Evolutionary conservation across 495 filamentous ascomycete species (phyloP), one percentile per base, ranked within the genome.

Genomic region (Cercophora sp.): DNA sequence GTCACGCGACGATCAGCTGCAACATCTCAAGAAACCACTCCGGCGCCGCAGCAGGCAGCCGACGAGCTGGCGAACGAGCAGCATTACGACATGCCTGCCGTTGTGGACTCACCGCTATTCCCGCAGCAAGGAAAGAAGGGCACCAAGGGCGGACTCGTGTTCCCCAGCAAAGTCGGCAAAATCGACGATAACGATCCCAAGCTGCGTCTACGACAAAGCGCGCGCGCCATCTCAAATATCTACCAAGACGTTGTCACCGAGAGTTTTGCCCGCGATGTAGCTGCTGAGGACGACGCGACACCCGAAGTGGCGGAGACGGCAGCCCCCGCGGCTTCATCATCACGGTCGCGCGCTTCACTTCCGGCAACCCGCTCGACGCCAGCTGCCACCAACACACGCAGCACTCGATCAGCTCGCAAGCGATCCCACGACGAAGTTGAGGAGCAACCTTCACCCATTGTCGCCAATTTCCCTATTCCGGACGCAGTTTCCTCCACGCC

Each of bases 341-440:
- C 57, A 18, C 53, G 57, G 22, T 13, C 41, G 39, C 58, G 59
- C 4, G 26, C 52, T 11, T 50, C 59, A 10, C 41, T 56, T 15
- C 44, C 64, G 1, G 24, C 57, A 2, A 34, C 29, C 16, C 63
- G 63, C 18, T 27, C 54, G 15, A 61, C 61, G 2, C 59, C 65
- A 1, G 51, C 50, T 8, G 53, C 57, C 9, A 41, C 63, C 27
- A 56, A 64, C 19, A 61, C 61, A 13, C 61, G 63, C n/a, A 68
- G 57, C 57, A 70, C 65, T 13, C 63, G 67, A 20, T 65, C 65
- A 10, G 62, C 73, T 39, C 68, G 69, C 36, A 78, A 76, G 62
- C 58, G 72, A 45, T 62, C 71, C 5, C 63, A 72, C 65, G 73
- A 76, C 42, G 73, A 76, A 5, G 41, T 71, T n/a, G 73, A 75